Conservation (phyloP, 768 basidiomycete genomes). For the Podaxis sp. region DNA sequence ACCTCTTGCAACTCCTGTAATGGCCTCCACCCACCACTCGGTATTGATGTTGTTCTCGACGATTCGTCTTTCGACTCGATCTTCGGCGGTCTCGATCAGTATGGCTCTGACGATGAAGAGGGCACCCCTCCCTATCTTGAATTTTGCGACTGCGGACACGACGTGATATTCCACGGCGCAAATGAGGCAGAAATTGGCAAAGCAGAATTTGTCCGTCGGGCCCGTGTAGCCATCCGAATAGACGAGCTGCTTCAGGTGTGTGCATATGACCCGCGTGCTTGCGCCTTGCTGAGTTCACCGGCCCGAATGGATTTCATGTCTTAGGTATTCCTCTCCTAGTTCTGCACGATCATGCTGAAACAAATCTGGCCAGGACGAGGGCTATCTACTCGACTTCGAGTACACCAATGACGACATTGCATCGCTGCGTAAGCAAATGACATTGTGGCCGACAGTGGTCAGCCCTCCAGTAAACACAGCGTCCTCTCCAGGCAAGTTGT, state of each 20-base stretch:
- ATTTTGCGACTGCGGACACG: constrained; percentile 71
- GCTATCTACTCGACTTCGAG: constrained; percentile 76
- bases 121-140: constrained; percentile 56
- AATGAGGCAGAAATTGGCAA: constrained; percentile 53
- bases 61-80: constrained; percentile 48
- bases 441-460: constrained; percentile 42
- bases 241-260: constrained; percentile 82
- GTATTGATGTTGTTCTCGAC: constrained; percentile 60
- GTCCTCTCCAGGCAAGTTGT: constrained; percentile 52
- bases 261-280: constrained; percentile 14
- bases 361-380: constrained; percentile 55
- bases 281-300: constrained; percentile 16
- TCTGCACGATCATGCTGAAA: background rate
- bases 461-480: constrained; percentile 45
- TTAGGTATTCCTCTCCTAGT: constrained; percentile 14
- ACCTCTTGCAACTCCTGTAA: constrained; percentile 60
- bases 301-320: background rate
- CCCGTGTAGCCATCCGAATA: constrained; percentile 72
- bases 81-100: constrained; percentile 56
- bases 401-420: constrained; percentile 71
- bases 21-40: constrained; percentile 67
- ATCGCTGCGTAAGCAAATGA: constrained; percentile 73
- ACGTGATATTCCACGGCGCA: constrained; percentile 64
- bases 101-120: constrained; percentile 75
- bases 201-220: constrained; percentile 70